Percentiles rank a stretch among this genome's conserved stretches.
Conservation (phyloP, 768 basidiomycete species). For the Boletus sp. region DNA sequence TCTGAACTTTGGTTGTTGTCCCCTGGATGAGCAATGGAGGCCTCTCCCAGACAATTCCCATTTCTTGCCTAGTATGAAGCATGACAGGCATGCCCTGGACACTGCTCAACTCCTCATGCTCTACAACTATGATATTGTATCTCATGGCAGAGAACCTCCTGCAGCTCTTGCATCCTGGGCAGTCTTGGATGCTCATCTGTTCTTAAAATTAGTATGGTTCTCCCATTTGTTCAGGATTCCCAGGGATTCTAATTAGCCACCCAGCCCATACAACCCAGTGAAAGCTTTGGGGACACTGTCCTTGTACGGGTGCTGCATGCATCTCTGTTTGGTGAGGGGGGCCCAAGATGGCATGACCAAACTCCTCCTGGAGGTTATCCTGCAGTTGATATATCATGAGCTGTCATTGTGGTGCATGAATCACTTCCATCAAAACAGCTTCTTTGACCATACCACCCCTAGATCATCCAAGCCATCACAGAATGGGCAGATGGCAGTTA, state of each 20-base stretch:
- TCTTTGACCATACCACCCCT: not conserved
- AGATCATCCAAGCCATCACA: not conserved
- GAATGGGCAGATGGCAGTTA: not conserved
- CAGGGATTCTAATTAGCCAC: not conserved
- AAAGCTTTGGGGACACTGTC: not conserved
- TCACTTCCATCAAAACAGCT: not conserved
- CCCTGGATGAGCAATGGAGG: too few species aligned
- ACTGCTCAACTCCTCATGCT: too few species aligned
- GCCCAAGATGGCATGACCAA: not conserved
- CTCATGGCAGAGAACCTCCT: not conserved
- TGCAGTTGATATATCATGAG: not conserved
- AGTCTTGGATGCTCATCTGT: not conserved
- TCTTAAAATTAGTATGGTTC: not conserved
- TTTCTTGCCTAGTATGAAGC: not conserved
- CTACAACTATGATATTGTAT: too few species aligned
- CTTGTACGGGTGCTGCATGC: not conserved
- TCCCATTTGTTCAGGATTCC: not conserved
- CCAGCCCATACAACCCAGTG: not conserved
- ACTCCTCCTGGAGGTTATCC: not conserved
- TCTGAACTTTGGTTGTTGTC: too few species aligned
- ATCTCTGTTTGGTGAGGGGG: not conserved
- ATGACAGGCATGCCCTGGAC: too few species aligned
- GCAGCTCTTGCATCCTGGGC: not conserved
- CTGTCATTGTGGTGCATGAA: not conserved
- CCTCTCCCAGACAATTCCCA: not conserved